Conservation (phyloP, 306 rosid species). For the Senna tora region DNA sequence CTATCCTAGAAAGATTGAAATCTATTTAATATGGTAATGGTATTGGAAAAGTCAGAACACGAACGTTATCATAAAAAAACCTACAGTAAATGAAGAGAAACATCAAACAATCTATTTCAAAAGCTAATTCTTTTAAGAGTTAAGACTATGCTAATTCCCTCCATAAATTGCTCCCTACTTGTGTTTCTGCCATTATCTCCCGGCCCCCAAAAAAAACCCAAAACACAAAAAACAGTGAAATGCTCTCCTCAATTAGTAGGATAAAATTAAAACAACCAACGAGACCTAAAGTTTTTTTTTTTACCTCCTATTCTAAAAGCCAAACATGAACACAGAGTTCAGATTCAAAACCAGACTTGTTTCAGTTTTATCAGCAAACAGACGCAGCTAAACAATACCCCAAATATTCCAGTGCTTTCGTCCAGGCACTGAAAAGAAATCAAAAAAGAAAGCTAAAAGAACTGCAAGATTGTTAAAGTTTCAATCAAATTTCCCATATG, state of each 20-base stretch:
- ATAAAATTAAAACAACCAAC: too few relatives aligned
- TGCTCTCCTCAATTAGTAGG: neutral
- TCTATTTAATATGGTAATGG: neutral
- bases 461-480: neutral
- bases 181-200: too few relatives aligned
- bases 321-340: neutral
- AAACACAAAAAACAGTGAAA: too few relatives aligned
- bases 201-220: too few relatives aligned
- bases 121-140: constrained; percentile 13
- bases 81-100: neutral
- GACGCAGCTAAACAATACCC: neutral
- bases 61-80: neutral
- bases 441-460: neutral
- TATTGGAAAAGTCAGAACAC: neutral
- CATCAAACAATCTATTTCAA: constrained; percentile 4
- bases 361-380: neutral
- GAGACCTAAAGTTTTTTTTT: too few relatives aligned
- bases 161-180: too few relatives aligned
- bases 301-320: too few relatives aligned
- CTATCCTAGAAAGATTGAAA: neutral
- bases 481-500: neutral
- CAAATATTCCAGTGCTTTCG: neutral
- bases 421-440: neutral
- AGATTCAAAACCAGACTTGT: neutral
- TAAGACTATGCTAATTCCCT: neutral